These are phyloP conservation scores for Nakataea oryzae DNA, from an alignment of 2,329 filamentous ascomycete genomes.

Conservation along the genomic window DNA sequence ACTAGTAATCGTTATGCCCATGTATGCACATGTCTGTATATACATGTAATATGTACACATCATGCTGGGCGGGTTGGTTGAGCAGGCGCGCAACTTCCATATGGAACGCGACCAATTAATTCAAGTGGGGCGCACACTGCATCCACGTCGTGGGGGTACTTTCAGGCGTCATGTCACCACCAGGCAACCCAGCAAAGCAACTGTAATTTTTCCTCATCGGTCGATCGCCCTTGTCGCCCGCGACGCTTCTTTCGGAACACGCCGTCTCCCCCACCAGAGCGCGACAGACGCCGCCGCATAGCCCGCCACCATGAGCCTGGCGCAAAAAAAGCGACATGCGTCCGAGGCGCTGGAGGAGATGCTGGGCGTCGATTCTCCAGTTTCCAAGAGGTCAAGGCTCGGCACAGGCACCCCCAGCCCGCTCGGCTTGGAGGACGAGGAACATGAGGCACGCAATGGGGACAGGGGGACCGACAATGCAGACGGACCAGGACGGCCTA, in stretches of 20 bases:
- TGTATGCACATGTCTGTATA: too few species aligned
- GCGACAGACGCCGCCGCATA: background rate
- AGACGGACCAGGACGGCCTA: background rate
- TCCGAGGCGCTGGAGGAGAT: slow-evolving; percentile 50
- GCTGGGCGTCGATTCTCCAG: slow-evolving; percentile 42
- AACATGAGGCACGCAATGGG: background rate
- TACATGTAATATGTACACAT: too few species aligned
- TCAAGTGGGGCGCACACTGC: background rate
- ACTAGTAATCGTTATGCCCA: too few species aligned
- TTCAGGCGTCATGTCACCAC: background rate
- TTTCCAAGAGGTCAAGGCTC: slow-evolving; percentile 46
- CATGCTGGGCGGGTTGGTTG: background rate
- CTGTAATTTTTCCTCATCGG: background rate
- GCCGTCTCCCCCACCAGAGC: background rate
- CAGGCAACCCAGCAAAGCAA: background rate
- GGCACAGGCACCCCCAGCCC: slow-evolving; percentile 18
- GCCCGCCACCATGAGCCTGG: background rate
- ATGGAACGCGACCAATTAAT: background rate
- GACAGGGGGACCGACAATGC: slow-evolving; percentile 14
- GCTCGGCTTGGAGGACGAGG: background rate
- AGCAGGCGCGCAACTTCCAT: background rate
- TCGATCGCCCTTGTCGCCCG: background rate
- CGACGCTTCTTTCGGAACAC: background rate
- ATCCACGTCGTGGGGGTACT: background rate
- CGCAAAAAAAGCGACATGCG: slow-evolving; percentile 22